Evolutionary conservation across 805 yeast genomes (phyloP), one percentile per base, ranked within the genome.

Genomic region (Metschnikowia rubicola): DNA sequence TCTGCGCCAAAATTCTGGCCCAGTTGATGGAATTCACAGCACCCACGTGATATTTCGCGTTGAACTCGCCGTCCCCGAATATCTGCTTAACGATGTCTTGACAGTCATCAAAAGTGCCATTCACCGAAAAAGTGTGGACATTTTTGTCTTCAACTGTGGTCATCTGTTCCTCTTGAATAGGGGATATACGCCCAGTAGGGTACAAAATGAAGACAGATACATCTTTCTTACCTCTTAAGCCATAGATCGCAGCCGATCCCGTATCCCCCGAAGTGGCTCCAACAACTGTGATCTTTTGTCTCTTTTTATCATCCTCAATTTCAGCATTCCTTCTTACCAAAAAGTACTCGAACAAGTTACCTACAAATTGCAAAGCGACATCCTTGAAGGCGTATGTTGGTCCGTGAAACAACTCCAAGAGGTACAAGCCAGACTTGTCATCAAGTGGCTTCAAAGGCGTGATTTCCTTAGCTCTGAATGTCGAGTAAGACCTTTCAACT

Each of bases 261-360:
- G 99, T 94, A 63, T 94, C 99, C 63, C 99, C 99, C 39, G 96
- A 86, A 28, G 99, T 94, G 37, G 99, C 99, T 62, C 99, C 99
- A 48, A 94, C 97, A 55, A 94, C 98, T 34, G 99, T 94, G 61
- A 94, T 76, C 50, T 80, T 79, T 58, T 89, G 94, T 65, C 92
- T 79, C 56, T 78, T 76, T 50, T 77, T 78, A 45, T 73, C 74
- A 21, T 66, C 71, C n/a, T 60, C 52, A 53, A 78, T 75, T 41
- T 61, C 65, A 8, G 73, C 69, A 62, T 94, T 94, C 59, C 80
- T 79, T 68, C 96, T 84, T 50, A 77, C 73, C 59, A 94, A 74
- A 70, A 94, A 94, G 70, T 79, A 94, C 70, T 94, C 99, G 67
- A 94, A 94, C 57, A 94, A 75, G 73, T 94, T 94, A 58, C 99